Percentiles rank a stretch among this genome's conserved stretches.
Conservation (phyloP, 2,329 filamentous ascomycete genomes). For the Ceratocystis smalleyi region DNA sequence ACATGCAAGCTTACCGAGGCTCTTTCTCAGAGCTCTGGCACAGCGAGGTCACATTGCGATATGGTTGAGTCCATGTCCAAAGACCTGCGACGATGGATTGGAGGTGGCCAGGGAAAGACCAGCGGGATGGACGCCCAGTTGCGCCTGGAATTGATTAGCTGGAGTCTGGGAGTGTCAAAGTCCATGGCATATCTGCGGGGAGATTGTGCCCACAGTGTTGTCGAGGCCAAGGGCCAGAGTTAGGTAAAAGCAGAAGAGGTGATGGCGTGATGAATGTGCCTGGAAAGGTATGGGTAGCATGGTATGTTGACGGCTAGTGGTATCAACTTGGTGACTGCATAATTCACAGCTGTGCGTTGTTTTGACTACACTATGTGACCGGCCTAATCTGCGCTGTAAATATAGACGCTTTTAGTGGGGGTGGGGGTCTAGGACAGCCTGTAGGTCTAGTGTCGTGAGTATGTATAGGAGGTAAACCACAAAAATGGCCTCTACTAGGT, state of each 20-base stretch:
- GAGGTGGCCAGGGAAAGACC: slow-evolving; percentile 34
- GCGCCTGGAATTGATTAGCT: slow-evolving; percentile 39
- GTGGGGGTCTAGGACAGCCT: not conserved
- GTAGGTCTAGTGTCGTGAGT: too few relatives aligned
- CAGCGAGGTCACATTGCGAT: slow-evolving; percentile 31
- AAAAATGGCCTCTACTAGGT: too few relatives aligned
- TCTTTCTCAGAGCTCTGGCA: slow-evolving; percentile 33
- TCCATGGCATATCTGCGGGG: slow-evolving; percentile 43
- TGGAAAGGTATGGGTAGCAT: not conserved
- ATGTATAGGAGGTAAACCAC: too few relatives aligned
- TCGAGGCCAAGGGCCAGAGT: slow-evolving; percentile 28
- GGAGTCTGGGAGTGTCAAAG: slow-evolving; percentile 41
- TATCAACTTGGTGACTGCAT: not conserved
- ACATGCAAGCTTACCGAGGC: slow-evolving; percentile 42
- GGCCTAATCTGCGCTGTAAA: not conserved
- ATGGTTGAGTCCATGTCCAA: slow-evolving; percentile 42
- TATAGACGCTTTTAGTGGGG: not conserved
- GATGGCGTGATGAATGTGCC: not conserved
- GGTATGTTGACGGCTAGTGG: not conserved
- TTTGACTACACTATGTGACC: not conserved
- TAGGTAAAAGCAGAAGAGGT: not conserved
- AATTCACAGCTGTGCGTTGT: slow-evolving; percentile 3
- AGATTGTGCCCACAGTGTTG: slow-evolving; percentile 45
- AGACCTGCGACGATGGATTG: slow-evolving; percentile 45
- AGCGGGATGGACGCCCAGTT: slow-evolving; percentile 36